Evolutionary conservation across 805 yeast genomes (phyloP).

Genomic region (Teunomyces cretensis): DNA sequence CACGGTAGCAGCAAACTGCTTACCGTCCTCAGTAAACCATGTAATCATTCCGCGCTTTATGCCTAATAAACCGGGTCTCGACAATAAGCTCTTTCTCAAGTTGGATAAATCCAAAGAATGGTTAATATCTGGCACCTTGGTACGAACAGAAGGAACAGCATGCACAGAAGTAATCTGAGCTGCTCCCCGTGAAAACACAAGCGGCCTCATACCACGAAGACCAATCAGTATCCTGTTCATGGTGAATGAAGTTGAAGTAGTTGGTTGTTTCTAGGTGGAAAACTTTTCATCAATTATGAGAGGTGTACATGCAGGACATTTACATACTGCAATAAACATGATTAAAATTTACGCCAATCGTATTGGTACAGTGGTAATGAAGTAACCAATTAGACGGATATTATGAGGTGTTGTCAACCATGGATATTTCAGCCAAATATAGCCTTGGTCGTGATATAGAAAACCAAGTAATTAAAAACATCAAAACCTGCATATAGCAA

Average conservation of each 20-base stretch:
- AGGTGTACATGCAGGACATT: not conserved
- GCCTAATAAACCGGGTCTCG: slow-evolving; percentile 83
- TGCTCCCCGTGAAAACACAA: slow-evolving; percentile 16
- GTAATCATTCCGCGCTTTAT: slow-evolving; percentile 89
- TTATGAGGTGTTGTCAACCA: no score
- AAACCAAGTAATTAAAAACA: no score
- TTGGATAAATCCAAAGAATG: slow-evolving; percentile 72
- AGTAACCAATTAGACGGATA: no score
- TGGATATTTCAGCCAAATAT: not conserved
- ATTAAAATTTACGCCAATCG: no score
- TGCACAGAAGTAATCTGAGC: slow-evolving; percentile 51
- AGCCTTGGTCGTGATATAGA: no score
- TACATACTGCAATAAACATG: no score
- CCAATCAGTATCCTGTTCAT: slow-evolving; percentile 3
- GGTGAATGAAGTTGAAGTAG: not conserved
- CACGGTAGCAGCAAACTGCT: slow-evolving; percentile 78
- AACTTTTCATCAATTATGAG: not conserved
- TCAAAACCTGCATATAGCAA: not conserved
- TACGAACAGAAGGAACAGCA: slow-evolving; percentile 48
- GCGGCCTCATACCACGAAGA: slow-evolving; percentile 3
- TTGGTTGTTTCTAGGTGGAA: not conserved
- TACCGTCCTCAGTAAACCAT: slow-evolving; percentile 71
- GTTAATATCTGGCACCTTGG: slow-evolving; percentile 51
- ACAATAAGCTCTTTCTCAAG: slow-evolving; percentile 66
- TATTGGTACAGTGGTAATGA: no score